phyloP scores from a whole-genome alignment of 176 grass and related monocot species.

The Carex littledalei region DNA sequence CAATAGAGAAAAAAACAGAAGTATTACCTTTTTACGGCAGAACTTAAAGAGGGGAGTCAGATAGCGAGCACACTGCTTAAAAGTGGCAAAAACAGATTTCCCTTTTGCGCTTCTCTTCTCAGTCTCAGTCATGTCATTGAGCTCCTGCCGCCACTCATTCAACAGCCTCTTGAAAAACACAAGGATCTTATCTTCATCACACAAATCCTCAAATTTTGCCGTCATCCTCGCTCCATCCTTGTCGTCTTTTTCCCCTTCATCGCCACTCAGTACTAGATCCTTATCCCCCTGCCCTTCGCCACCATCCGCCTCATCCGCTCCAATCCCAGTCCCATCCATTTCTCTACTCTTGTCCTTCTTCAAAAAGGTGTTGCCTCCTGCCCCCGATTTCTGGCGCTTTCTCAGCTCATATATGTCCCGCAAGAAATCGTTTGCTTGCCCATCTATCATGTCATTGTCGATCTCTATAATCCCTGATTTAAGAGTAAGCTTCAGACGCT shows the following conservation, averaged over 20 bases:
- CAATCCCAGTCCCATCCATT: conserved; percentile 32
- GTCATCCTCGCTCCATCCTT: conserved; percentile 61
- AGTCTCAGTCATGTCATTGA: conserved; percentile 65
- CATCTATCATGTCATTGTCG: conserved; percentile 77
- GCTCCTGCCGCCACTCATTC: conserved; percentile 88
- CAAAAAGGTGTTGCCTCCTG: conserved; percentile 20
- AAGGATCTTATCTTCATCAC: conserved; percentile 78
- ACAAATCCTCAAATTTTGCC: conserved; percentile 72
- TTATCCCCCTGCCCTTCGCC: conserved; percentile 27
- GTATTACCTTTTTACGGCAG: conserved; percentile 80
- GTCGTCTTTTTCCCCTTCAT: conserved; percentile 43
- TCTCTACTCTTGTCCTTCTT: conserved; percentile 43
- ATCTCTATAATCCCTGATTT: conserved; percentile 68
- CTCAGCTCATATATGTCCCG: conserved; percentile 79
- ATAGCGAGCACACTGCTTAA: conserved; percentile 86
- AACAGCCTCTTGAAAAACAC: conserved; percentile 83
- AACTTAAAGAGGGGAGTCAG: conserved; percentile 83
- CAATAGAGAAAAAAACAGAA: background rate
- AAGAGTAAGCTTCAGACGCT: conserved; percentile 56
- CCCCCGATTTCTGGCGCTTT: conserved; percentile 55
- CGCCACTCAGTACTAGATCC: conserved; percentile 29
- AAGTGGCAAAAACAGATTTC: conserved; percentile 80
- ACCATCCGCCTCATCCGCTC: conserved; percentile 24
- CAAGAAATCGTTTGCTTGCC: conserved; percentile 90
- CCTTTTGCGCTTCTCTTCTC: conserved; percentile 80